phyloP scores from a whole-genome alignment of 2,329 filamentous ascomycete genomes.

The Leptographium galeiforme region DNA sequence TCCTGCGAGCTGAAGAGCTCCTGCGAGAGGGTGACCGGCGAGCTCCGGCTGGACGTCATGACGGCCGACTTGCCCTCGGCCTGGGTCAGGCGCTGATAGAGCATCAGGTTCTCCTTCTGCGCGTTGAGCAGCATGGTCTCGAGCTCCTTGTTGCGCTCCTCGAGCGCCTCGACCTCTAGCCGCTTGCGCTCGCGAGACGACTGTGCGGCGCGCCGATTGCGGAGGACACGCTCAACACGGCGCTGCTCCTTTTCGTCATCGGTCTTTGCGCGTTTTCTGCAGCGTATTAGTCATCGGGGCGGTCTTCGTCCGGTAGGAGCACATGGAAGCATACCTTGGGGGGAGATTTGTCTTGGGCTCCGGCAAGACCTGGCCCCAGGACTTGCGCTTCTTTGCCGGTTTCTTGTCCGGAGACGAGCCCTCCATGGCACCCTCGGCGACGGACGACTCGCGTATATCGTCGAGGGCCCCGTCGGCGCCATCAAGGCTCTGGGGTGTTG shows the following conservation, averaged over 20 bases:
- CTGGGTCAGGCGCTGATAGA: conserved; percentile 36
- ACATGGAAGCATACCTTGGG: conserved; percentile 45
- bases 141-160: conserved; percentile 59
- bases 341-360: conserved; percentile 94
- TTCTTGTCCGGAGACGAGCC: conserved; percentile 44
- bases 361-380: conserved; percentile 93
- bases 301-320: too few relatives aligned
- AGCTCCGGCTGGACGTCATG: conserved; percentile 23
- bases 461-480: not conserved
- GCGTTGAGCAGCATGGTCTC: conserved; percentile 38
- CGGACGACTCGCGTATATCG: conserved; percentile 1
- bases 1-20: conserved; percentile 41
- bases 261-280: conserved; percentile 90
- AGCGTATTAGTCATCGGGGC: not conserved
- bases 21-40: conserved; percentile 42
- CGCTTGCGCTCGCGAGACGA: conserved; percentile 92
- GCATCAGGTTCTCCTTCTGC: conserved; percentile 27
- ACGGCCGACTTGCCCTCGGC: conserved; percentile 31
- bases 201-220: conserved; percentile 90
- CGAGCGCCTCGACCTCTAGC: conserved; percentile 73
- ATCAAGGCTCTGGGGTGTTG: conserved; percentile 1
- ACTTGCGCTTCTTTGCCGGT: conserved; percentile 85
- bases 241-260: conserved; percentile 98
- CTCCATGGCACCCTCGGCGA: not conserved
- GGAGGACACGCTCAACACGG: conserved; percentile 89